A percentile compares a stretch with the other conserved stretches of the same genome.
These are phyloP conservation scores for Volvox carteri DNA, from an alignment of 163 green algal genomes.

Conservation along the genomic window DNA sequence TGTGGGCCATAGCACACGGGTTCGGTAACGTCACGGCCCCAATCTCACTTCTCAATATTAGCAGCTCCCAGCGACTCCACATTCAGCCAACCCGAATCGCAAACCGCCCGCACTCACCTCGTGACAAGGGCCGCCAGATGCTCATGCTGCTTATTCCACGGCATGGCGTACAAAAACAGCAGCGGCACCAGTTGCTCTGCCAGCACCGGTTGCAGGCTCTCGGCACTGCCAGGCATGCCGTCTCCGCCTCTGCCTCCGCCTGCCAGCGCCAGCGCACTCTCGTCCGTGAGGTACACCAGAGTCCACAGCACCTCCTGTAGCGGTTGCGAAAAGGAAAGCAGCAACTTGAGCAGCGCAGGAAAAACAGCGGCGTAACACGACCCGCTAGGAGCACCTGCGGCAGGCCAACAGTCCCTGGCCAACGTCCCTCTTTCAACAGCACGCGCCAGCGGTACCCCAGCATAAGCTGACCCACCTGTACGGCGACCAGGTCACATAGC, in stretches of 20 bases:
- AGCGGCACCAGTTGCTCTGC: constrained; percentile 37
- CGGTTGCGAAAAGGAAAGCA: no score
- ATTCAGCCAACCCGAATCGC: no score
- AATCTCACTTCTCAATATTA: not conserved
- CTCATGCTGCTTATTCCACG: constrained; percentile 1
- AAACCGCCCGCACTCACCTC: not conserved
- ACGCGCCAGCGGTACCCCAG: no score
- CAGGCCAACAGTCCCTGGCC: no score
- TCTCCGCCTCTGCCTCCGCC: no score
- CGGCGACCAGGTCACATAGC: constrained; percentile 35
- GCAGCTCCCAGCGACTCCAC: no score
- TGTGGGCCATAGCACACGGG: not conserved
- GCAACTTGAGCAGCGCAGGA: no score
- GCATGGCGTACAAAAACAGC: constrained; percentile 45
- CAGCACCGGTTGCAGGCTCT: not conserved
- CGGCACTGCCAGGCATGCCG: not conserved
- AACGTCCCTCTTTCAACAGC: no score
- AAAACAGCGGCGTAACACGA: no score
- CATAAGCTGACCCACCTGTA: constrained; percentile 45
- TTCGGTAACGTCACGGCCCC: not conserved
- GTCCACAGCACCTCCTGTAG: constrained; percentile 48
- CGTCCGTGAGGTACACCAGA: constrained; percentile 42
- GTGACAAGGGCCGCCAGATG: constrained; percentile 42
- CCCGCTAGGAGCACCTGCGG: no score
- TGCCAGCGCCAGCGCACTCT: not conserved